Evolutionary conservation across 2,329 filamentous ascomycete species (phyloP).

Genomic region (Akanthomyces muscarius): DNA sequence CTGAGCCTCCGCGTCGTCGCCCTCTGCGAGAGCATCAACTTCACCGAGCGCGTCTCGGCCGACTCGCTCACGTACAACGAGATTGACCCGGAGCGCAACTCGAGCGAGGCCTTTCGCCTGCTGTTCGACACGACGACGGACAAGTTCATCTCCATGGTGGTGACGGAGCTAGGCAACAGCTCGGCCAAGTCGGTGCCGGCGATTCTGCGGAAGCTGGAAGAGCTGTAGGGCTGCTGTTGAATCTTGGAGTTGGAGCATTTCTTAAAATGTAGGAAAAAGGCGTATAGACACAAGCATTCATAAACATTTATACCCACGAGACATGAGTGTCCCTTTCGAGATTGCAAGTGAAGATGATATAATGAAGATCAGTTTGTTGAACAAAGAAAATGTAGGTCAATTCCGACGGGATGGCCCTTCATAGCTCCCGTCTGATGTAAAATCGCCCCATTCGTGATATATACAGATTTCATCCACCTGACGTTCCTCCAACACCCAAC

Average conservation of each 20-base stretch:
- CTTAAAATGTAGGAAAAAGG: not conserved
- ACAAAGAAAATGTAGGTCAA: conserved; percentile 1
- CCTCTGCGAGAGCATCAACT: conserved; percentile 93
- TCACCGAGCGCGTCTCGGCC: conserved; percentile 77
- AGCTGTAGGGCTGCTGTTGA: conserved; percentile 38
- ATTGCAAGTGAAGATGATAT: not conserved
- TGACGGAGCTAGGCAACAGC: conserved; percentile 86
- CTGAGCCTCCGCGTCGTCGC: conserved; percentile 78
- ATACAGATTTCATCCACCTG: conserved; percentile 6
- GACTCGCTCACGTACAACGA: conserved; percentile 95
- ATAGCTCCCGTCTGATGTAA: not conserved
- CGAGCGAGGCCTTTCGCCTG: conserved; percentile 53
- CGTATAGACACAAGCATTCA: conserved; percentile 2
- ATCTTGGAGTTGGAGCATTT: not conserved
- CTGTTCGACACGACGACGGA: conserved; percentile 91
- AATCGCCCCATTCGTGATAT: conserved; percentile 11
- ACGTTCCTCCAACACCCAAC: not conserved
- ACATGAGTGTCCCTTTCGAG: not conserved
- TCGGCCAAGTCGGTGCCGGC: conserved; percentile 79
- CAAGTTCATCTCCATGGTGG: conserved; percentile 79
- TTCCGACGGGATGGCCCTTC: not conserved
- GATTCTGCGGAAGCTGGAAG: conserved; percentile 54
- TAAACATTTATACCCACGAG: conserved; percentile 14
- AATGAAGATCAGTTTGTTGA: not conserved
- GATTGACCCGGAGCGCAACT: conserved; percentile 70